Evolutionary conservation across 768 basidiomycete genomes (phyloP), one percentile per base, ranked within the genome.

Genomic region (Pulveroboletus sp.): DNA sequence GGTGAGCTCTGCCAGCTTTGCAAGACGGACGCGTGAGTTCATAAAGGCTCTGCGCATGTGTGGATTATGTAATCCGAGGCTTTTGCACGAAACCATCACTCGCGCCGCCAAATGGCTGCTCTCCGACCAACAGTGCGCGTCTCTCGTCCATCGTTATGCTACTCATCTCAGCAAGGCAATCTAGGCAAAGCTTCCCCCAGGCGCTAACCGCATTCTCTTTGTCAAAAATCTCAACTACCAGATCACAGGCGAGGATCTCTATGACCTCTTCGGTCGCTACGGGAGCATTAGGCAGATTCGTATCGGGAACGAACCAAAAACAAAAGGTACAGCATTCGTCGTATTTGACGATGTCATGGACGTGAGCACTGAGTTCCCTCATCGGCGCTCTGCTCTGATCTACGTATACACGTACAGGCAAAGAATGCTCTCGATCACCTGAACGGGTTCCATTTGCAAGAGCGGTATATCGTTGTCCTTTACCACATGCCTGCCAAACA

Each of bases 401-500:
- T 50, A 47, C 46, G 44, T 37, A 43, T 47, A 11, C 62, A 96
- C 89, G 95, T 47, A 11, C 62, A 96, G 90, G 95, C 95, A 18
- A 95, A 96, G 71, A 93, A 94, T 63, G 95, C 95, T 0, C 81
- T 96, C 49, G 94, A 94, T 64, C 93, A 96, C 69, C 69, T 98
- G 63, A 98, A 98, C 60, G 95, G 95, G 39, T 99, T 99, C 74
- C 95, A 99, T 73, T 69, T 99, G 51, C 93, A 93, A 73, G 95
- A 96, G 70, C 87, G 95, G 24, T 99, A 98, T 71, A 95, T 99
- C 46, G 95, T 99, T 50, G 95, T 98, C 8, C 74, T 97, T 27
- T 98, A 95, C 63, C 94, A 98, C 66, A 95, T 97, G 85, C 92
- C 93, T 33, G 86, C 92, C n/a, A 91, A 93, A 69, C 92, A 94